Conservation (phyloP, 73 alveolate genomes). For the Paramecium caudatum region DNA sequence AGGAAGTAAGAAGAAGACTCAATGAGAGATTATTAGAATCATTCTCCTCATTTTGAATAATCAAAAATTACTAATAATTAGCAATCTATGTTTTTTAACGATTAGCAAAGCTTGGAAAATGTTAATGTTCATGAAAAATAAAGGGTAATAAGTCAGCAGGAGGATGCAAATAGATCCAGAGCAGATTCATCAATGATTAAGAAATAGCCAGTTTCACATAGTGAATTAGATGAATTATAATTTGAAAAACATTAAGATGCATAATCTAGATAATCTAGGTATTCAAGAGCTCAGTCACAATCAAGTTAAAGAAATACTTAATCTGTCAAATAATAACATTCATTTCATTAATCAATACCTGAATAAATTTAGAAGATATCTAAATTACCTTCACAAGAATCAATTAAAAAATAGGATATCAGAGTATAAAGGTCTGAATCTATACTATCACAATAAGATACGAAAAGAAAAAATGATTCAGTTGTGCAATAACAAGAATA, state of each 20-base stretch:
- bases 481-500: too few relatives aligned
- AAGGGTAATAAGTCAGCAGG: not conserved
- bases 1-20: not conserved
- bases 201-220: constrained; percentile 24
- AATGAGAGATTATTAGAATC: not conserved
- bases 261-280: constrained; percentile 13
- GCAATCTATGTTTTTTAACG: constrained; percentile 21
- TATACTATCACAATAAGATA: too few relatives aligned
- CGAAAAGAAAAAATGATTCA: too few relatives aligned
- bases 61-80: constrained; percentile 13
- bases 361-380: too few relatives aligned
- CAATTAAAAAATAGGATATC: too few relatives aligned
- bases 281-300: not conserved
- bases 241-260: not conserved
- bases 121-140: not conserved
- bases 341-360: constrained; percentile 8
- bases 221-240: constrained; percentile 11
- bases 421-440: too few relatives aligned
- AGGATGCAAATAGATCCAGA: constrained; percentile 9
- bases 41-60: constrained; percentile 42
- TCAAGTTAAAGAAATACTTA: constrained; percentile 11
- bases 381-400: too few relatives aligned
- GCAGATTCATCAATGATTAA: not conserved
- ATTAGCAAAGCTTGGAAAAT: not conserved
- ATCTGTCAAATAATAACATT: constrained; percentile 8